Conservation (phyloP, 2,329 filamentous ascomycete genomes). For the Monilinia aucupariae region DNA sequence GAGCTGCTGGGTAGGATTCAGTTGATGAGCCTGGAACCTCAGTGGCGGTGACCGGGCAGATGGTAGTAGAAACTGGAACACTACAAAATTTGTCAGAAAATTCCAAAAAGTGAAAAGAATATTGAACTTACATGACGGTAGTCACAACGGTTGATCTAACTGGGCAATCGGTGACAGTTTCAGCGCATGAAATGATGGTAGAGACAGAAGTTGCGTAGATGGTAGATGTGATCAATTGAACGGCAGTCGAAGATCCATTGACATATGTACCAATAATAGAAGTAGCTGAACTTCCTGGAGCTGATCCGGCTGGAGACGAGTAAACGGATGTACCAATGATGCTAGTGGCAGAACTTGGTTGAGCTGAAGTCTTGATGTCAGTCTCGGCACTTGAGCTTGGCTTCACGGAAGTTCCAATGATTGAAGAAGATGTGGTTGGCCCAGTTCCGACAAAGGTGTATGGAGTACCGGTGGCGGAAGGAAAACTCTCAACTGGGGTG, state of each 20-base stretch:
- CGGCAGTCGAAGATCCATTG: not conserved
- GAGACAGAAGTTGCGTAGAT: constrained; percentile 46
- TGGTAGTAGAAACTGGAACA: constrained; percentile 42
- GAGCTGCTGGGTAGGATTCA: not conserved
- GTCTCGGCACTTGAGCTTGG: constrained; percentile 1
- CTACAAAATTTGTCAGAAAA: constrained; percentile 1
- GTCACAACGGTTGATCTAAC: constrained; percentile 37
- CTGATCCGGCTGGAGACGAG: not conserved
- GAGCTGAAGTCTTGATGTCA: not conserved
- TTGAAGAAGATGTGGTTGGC: not conserved
- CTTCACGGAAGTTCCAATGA: not conserved
- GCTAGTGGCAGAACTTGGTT: not conserved
- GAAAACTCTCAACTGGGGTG: not conserved
- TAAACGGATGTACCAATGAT: not conserved
- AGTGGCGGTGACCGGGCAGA: constrained; percentile 25
- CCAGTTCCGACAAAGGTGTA: constrained; percentile 11
- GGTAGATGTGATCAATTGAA: constrained; percentile 38
- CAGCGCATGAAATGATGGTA: constrained; percentile 48
- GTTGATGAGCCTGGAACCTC: constrained; percentile 2
- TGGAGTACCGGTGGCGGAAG: constrained; percentile 1
- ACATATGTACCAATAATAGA: constrained; percentile 7
- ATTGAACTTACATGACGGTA: constrained; percentile 34
- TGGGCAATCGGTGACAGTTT: constrained; percentile 48
- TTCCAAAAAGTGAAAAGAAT: not conserved
- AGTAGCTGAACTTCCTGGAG: not conserved